These are phyloP conservation scores for Pseudozyma hubeiensis DNA, from an alignment of 1,284 basidiomycete genomes.

Conservation along the genomic window DNA sequence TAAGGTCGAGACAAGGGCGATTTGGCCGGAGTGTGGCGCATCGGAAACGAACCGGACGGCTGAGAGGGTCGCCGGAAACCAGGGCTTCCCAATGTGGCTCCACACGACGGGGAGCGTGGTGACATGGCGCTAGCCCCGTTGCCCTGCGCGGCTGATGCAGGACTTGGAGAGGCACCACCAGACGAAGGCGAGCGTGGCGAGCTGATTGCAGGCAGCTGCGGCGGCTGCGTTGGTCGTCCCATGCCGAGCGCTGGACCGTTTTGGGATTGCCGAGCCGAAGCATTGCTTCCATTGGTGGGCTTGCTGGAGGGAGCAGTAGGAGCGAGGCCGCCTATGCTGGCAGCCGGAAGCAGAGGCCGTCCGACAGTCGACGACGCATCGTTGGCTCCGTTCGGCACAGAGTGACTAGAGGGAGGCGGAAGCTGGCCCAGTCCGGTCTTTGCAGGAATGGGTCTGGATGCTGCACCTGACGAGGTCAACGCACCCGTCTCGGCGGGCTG, in stretches of 20 bases:
- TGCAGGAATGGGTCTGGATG: constrained; percentile 7
- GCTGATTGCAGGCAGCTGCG: constrained; percentile 17
- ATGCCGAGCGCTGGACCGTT: constrained; percentile 22
- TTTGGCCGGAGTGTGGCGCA: constrained; percentile 50
- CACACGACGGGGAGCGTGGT: constrained; percentile 44
- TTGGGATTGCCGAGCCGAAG: neutral
- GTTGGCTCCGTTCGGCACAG: constrained; percentile 13
- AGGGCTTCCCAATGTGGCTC: constrained; percentile 29
- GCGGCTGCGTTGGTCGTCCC: constrained; percentile 27
- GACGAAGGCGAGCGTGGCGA: constrained; percentile 37
- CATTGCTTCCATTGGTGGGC: constrained; percentile 4
- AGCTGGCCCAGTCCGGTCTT: constrained; percentile 16
- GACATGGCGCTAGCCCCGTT: constrained; percentile 11
- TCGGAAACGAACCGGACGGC: constrained; percentile 46
- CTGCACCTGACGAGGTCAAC: constrained; percentile 22
- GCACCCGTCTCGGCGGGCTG: constrained; percentile 36
- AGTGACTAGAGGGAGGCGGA: constrained; percentile 35
- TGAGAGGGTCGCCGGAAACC: constrained; percentile 42
- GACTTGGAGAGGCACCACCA: constrained; percentile 9
- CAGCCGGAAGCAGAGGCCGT: constrained; percentile 30
- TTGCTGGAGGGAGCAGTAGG: constrained; percentile 3
- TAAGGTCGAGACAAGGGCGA: constrained; percentile 48
- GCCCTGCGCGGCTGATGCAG: neutral
- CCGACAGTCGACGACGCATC: constrained; percentile 12
- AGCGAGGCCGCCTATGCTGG: constrained; percentile 11